Conservation (phyloP, 2,329 filamentous ascomycete species). For the Curvularia eragrostidis region DNA sequence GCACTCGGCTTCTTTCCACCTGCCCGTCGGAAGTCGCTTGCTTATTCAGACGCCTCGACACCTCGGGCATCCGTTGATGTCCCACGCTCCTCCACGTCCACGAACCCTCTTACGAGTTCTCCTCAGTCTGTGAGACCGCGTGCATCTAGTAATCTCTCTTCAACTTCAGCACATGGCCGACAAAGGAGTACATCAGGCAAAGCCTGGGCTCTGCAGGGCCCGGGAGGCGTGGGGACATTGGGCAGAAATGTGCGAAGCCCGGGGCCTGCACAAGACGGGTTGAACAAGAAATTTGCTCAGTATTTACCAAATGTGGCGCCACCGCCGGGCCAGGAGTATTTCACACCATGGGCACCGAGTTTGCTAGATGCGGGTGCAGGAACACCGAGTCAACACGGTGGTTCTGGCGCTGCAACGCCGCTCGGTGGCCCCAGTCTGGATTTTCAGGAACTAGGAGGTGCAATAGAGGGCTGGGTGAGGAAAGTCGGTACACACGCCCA, state of each 20-base stretch:
- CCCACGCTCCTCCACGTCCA: conserved; percentile 55
- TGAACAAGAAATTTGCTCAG: conserved; percentile 84
- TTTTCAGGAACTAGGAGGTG: conserved; percentile 83
- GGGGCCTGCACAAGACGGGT: conserved; percentile 81
- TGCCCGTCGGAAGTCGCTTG: conserved; percentile 82
- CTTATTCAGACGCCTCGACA: conserved; percentile 68
- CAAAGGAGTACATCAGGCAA: conserved; percentile 49
- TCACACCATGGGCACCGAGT: conserved; percentile 50
- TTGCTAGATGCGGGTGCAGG: conserved; percentile 43
- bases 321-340: conserved; percentile 63
- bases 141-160: conserved; percentile 49
- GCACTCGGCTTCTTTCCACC: conserved; percentile 91
- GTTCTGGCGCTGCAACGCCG: conserved; percentile 41
- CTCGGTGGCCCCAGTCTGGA: conserved; percentile 48
- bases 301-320: conserved; percentile 78
- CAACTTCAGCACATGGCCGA: conserved; percentile 46
- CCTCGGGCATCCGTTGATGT: conserved; percentile 71
- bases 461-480: conserved; percentile 88
- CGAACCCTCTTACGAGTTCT: conserved; percentile 37
- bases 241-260: conserved; percentile 72
- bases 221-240: conserved; percentile 88
- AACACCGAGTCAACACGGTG: conserved; percentile 34
- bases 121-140: conserved; percentile 48
- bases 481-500: conserved; percentile 73
- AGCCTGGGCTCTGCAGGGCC: conserved; percentile 70